Evolutionary conservation across 108 stramenopile genomes (phyloP).

Genomic region (Cyclotella sp.): DNA sequence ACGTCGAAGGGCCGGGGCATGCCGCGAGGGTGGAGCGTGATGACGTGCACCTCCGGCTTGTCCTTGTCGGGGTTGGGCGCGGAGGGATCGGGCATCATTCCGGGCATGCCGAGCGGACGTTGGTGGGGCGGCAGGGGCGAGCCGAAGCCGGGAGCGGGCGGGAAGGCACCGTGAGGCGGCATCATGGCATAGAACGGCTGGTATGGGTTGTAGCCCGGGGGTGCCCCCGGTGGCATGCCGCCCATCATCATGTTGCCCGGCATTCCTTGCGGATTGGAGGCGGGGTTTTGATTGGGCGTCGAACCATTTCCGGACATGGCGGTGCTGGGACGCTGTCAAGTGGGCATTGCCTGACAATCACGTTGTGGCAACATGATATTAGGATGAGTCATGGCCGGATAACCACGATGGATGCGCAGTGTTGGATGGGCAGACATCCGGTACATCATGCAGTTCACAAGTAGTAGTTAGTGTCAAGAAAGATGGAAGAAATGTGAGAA

Average conservation of each 20-base stretch:
- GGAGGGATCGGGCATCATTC: neutral
- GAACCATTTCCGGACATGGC: neutral
- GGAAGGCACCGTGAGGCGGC: neutral
- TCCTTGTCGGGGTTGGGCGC: conserved; percentile 9
- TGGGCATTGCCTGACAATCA: too few species aligned
- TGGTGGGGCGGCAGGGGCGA: neutral
- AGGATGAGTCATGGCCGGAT: too few species aligned
- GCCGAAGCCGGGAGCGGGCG: neutral
- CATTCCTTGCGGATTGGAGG: conserved; percentile 1
- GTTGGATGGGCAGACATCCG: too few species aligned
- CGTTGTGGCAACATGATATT: neutral
- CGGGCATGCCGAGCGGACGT: too few species aligned
- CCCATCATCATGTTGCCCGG: conserved; percentile 20
- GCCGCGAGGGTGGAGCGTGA: conserved; percentile 67
- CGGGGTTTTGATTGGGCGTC: neutral
- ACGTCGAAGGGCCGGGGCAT: conserved; percentile 78
- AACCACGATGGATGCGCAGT: too few species aligned
- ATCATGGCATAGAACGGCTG: conserved; percentile 11
- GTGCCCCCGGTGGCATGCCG: neutral
- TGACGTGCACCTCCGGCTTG: conserved; percentile 16
- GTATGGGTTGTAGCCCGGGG: neutral
- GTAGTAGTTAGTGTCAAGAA: too few species aligned
- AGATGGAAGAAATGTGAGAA: too few species aligned
- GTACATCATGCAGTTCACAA: too few species aligned
- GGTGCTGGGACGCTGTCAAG: neutral